Evolutionary conservation across 2,329 filamentous ascomycete species (phyloP), one percentile per base, ranked within the genome.

Genomic region (Aspergillus ochraceus): DNA sequence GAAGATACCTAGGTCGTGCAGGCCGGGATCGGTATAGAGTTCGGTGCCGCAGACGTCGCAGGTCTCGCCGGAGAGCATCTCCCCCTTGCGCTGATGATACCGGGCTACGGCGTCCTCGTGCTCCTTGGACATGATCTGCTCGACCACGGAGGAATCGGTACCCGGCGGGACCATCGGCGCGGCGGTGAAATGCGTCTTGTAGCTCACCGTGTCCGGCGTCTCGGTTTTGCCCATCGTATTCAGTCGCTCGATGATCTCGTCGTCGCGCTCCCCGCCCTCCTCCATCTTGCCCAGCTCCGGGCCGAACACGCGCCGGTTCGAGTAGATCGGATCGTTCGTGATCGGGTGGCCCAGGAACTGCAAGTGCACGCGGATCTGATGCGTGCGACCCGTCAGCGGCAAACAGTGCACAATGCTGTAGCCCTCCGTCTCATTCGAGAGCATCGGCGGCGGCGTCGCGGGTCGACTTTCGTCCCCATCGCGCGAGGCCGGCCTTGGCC

Each of bases 281-380:
- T 94, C 89, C 14, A 81, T 80, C 52, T 80, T 85, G 17, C 91
- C 95, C 0, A 99, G 85, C 10, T 88, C 84, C 0, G 88, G 81
- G 0, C 95, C 95, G 82, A 96, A 99, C 11, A 99, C 95, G 59
- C 88, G 88, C 71, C 91, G 88, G 73, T 99, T 99, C 69, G 91
- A 92, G 75, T 99, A 99, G 68, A 99, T 98, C 8, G 95, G 95
- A 72, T 99, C 95, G 74, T 99, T 99, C 64, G 92, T 88, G 67
- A 99, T 98, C 1, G 95, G 95, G 72, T 98, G 90, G 1, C 95
- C 95, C 3, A 99, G 81, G 74, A 91, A 96, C 73, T 99, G 95
- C 17, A 99, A 83, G 71, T 99, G 95, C 19, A 99, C 95, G 36
- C 95, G 88, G 52, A 99, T 85, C 75, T 99, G 95, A 71, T 99